Evolutionary conservation across 1,284 basidiomycete species (phyloP).

Genomic region (Heterobasidion parviporum): DNA sequence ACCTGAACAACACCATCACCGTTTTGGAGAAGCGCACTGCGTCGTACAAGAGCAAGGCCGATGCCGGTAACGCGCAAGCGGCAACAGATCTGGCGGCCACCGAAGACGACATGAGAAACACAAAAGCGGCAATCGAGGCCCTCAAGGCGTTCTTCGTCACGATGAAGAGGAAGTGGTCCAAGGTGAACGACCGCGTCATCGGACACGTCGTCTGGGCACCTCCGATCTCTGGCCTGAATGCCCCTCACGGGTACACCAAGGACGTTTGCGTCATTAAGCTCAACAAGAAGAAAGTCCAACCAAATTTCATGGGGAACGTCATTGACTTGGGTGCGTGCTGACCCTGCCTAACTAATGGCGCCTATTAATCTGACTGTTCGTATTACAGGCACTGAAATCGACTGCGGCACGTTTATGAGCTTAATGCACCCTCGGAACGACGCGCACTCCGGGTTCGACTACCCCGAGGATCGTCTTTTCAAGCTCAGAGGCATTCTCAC

Average conservation of each 20-base stretch:
- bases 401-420: slow-evolving; percentile 12
- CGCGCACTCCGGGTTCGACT: slow-evolving; percentile 21
- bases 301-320: slow-evolving; percentile 21
- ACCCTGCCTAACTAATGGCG: slow-evolving; percentile 7
- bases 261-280: slow-evolving; percentile 25
- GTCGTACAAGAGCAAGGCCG: slow-evolving; percentile 5
- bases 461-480: slow-evolving; percentile 21
- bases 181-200: slow-evolving; percentile 19
- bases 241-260: slow-evolving; percentile 19
- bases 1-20: slow-evolving; percentile 12
- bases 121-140: slow-evolving; percentile 9
- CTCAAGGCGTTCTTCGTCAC: slow-evolving; percentile 16
- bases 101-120: slow-evolving; percentile 7
- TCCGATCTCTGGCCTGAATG: slow-evolving; percentile 11
- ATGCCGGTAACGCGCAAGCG: slow-evolving; percentile 8
- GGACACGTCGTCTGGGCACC: slow-evolving; percentile 22
- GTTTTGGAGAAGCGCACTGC: slow-evolving; percentile 13
- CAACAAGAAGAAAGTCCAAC: slow-evolving; percentile 20
- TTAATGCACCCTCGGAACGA: slow-evolving; percentile 14
- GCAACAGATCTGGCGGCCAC: slow-evolving; percentile 12
- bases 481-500: slow-evolving; percentile 22
- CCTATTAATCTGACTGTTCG: slow-evolving; percentile 5
- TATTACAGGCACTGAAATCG: slow-evolving; percentile 20
- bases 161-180: slow-evolving; percentile 16
- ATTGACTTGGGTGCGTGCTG: slow-evolving; percentile 21